These are phyloP conservation scores for Forsythia viridissima DNA, from an alignment of 257 asterid genomes.

Conservation along the genomic window DNA sequence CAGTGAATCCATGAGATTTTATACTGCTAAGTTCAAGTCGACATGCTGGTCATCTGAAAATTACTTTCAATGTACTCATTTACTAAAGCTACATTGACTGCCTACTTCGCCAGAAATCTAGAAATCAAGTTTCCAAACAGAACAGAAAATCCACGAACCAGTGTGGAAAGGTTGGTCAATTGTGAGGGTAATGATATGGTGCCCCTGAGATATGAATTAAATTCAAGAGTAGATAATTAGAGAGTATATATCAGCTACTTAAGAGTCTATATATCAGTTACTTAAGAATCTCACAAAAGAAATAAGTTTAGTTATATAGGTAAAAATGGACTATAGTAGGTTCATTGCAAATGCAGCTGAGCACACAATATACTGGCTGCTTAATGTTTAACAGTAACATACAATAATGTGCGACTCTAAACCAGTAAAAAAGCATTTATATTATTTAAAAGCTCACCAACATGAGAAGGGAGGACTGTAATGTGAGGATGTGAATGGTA, in stretches of 20 bases:
- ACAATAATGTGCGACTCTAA: neutral
- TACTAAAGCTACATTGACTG: neutral
- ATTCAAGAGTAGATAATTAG: no score
- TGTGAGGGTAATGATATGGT: neutral
- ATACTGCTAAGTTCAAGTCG: neutral
- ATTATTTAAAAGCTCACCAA: constrained; percentile 61
- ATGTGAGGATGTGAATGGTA: constrained; percentile 99
- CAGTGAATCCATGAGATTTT: neutral
- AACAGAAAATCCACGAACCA: no score
- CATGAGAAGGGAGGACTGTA: constrained; percentile 98
- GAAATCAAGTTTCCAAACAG: no score
- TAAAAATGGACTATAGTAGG: neutral
- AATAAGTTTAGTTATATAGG: neutral
- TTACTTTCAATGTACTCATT: neutral
- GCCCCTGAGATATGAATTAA: neutral
- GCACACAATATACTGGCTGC: neutral
- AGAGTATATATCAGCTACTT: neutral
- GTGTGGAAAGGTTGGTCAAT: no score
- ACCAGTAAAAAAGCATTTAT: neutral
- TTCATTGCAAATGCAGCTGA: neutral
- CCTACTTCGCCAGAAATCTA: neutral
- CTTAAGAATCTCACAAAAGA: neutral
- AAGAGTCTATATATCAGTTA: neutral
- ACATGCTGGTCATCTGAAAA: constrained; percentile 2
- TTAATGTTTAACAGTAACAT: neutral